Evolutionary conservation across 73 alveolate species (phyloP).

Genomic region (Effrenium voratum): DNA sequence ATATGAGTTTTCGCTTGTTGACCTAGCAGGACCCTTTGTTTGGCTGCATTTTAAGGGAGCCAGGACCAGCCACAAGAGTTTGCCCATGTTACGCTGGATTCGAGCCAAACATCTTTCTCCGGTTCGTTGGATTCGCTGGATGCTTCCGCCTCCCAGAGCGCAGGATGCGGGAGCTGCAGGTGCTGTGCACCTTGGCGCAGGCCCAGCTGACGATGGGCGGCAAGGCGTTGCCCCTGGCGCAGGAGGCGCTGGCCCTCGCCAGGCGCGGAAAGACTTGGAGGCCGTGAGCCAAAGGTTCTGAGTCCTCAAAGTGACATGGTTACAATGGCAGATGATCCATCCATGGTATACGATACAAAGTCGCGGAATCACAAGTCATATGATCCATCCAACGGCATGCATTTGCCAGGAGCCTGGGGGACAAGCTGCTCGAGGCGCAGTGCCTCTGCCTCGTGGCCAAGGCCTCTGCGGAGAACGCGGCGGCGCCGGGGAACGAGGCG

Average conservation of each 20-base stretch:
- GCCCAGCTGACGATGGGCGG: conserved; percentile 59
- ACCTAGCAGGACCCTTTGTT: too few relatives aligned
- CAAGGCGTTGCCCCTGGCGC: conserved; percentile 23
- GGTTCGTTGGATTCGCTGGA: too few relatives aligned
- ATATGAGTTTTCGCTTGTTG: too few relatives aligned
- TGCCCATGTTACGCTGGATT: too few relatives aligned
- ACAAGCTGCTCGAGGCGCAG: conserved; percentile 69
- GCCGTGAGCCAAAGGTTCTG: neutral
- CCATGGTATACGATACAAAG: too few relatives aligned
- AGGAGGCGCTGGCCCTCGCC: conserved; percentile 51
- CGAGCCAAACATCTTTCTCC: too few relatives aligned
- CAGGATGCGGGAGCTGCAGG: conserved; percentile 59
- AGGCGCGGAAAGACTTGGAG: neutral
- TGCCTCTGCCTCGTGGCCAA: conserved; percentile 45
- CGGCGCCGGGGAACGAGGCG: conserved; percentile 17
- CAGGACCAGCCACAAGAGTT: too few relatives aligned
- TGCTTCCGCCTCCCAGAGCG: too few relatives aligned
- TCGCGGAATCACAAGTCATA: too few relatives aligned
- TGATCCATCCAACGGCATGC: too few relatives aligned
- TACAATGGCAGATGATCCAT: neutral
- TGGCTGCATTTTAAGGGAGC: too few relatives aligned
- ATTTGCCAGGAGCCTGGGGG: conserved; percentile 79
- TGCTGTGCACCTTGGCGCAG: conserved; percentile 45
- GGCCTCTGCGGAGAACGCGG: conserved; percentile 48
- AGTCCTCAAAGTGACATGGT: too few relatives aligned